Base-by-base conservation (phyloP, 2,329 filamentous ascomycete genomes). In the Aureobasidium uvarum region DNA sequence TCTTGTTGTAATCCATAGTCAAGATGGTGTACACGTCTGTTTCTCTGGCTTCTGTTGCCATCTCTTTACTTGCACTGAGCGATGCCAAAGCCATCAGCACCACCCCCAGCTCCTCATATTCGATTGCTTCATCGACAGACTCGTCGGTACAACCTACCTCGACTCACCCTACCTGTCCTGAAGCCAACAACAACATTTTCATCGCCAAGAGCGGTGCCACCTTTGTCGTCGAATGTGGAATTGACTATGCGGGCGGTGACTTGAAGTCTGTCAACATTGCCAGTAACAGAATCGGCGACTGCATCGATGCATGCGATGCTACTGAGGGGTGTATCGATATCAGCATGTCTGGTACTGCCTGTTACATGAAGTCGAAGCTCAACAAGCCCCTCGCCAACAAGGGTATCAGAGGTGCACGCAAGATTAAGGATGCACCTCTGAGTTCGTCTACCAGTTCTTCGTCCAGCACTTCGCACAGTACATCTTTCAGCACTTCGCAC, bases 321-420 rank as follows among this genome's bases (percentile, higher is more conserved):
- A 65, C 62, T 20, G 55, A 46, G 7, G 64, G 50, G 38, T 67
- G 66, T 62, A 52, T 67, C 6, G 66, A 67, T 50, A 64, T 67
- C 33, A 60, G 63, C 38, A 66, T 66, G 46, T 62, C 63, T 23
- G 62, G 63, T 5, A 67, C 66, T 36, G 63, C 66, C 2, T 67
- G 66, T 39, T 67, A 67, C 28, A 39, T 67, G 54, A 67, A 67
- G 56, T 45, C 39, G 8, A 63, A 41, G 10, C 46, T 64, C 28
- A n/a, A 28, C 28, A 50, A 45, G 28, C 51, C 62, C 11, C 16
- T 25, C 16, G 23, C 5, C 41, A 56, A 55, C 51, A 50, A 56
- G 25, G 16, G 11, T n/a, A 36, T 64, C 23, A 46, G 62, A 56
- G 62, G 62, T 46, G 62, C 62, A 7, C 51, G 62, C 28, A 56